A percentile compares a stretch with the other conserved stretches of the same genome.
These are phyloP conservation scores for Penicillium capsulatum DNA, from an alignment of 2,329 filamentous ascomycete species.

Conservation along the genomic window DNA sequence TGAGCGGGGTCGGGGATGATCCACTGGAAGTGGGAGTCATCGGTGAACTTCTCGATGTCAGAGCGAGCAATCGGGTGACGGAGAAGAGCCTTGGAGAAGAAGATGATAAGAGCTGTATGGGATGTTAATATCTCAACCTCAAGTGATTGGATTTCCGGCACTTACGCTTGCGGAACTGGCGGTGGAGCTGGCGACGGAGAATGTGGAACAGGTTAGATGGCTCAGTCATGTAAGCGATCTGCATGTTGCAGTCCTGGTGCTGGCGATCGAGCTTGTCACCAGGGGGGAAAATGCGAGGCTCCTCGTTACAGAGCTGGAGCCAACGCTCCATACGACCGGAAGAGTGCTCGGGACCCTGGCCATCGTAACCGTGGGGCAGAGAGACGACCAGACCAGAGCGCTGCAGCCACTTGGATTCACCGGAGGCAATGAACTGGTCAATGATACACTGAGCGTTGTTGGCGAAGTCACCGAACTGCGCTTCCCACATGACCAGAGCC, in stretches of 20 bases:
- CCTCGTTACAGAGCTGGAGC: conserved; percentile 94
- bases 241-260: conserved; percentile 99
- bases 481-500: conserved; percentile 98
- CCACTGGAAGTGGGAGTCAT: conserved; percentile 91
- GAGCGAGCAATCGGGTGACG: conserved; percentile 92
- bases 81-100: conserved; percentile 97
- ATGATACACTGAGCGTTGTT: conserved; percentile 99
- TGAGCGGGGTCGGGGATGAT: conserved; percentile 90
- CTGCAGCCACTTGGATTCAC: conserved; percentile 98
- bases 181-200: conserved; percentile 94
- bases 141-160: conserved; percentile 18
- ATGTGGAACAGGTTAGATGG: conserved; percentile 96
- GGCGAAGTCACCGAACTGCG: conserved; percentile 98
- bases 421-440: conserved; percentile 96
- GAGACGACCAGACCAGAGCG: conserved; percentile 95
- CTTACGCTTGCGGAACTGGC: conserved; percentile 98
- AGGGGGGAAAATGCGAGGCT: conserved; percentile 85
- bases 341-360: conserved; percentile 96
- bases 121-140: conserved; percentile 12
- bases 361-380: conserved; percentile 94
- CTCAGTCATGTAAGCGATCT: conserved; percentile 95
- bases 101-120: conserved; percentile 74
- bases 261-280: conserved; percentile 88
- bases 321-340: conserved; percentile 96
- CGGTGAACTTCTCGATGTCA: conserved; percentile 82